These are phyloP conservation scores for Rhodotorula diobovata DNA, from an alignment of 768 basidiomycete genomes.

Conservation along the genomic window DNA sequence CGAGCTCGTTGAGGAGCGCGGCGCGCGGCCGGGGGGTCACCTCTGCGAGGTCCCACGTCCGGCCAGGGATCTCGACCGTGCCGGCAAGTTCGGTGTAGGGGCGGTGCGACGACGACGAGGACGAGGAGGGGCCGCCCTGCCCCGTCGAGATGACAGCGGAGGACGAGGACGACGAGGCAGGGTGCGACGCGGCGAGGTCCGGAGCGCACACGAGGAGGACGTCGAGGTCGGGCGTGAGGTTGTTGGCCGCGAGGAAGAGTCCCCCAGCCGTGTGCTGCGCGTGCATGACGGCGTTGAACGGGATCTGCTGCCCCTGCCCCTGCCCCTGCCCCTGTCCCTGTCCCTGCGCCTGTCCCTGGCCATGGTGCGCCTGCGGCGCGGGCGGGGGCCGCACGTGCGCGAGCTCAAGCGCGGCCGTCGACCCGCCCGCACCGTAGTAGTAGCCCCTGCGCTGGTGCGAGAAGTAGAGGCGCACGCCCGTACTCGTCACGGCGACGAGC, in stretches of 20 bases:
- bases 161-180: not conserved
- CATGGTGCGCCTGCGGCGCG: constrained; percentile 54
- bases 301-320: constrained; percentile 10
- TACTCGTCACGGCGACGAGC: constrained; percentile 73
- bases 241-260: constrained; percentile 41
- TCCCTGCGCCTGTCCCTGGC: constrained; percentile 49
- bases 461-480: constrained; percentile 81
- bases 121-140: constrained; percentile 43
- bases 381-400: constrained; percentile 71
- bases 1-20: constrained; percentile 62
- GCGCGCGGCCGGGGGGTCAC: constrained; percentile 47
- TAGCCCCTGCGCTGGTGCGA: constrained; percentile 44
- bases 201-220: constrained; percentile 42
- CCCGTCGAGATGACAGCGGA: constrained; percentile 53
- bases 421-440: constrained; percentile 34
- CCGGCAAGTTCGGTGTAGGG: constrained; percentile 68
- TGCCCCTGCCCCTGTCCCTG: constrained; percentile 1
- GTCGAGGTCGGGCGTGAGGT: constrained; percentile 41
- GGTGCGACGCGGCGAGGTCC: constrained; percentile 25
- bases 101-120: constrained; percentile 4
- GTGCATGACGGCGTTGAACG: constrained; percentile 32
- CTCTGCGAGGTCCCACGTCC: constrained; percentile 69
- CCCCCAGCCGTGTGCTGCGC: constrained; percentile 35
- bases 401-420: constrained; percentile 57
- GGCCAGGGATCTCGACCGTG: constrained; percentile 70